Evolutionary conservation across 2,329 filamentous ascomycete genomes (phyloP).

Genomic region (Podosphaera leucotricha): DNA sequence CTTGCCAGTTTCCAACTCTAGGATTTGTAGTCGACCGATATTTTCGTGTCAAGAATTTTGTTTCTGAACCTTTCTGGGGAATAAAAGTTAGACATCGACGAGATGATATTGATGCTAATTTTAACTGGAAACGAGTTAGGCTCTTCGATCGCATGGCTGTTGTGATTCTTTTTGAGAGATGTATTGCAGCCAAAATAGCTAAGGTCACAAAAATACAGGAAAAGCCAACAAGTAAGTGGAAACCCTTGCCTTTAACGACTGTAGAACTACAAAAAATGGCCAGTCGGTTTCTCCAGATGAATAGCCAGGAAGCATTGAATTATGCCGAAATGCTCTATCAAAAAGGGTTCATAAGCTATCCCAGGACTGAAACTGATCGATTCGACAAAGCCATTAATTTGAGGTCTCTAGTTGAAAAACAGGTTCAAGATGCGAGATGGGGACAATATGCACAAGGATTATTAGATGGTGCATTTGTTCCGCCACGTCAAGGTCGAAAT

Average conservation of each 20-base stretch:
- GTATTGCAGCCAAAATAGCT: slow-evolving; percentile 50
- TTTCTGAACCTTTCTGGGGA: slow-evolving; percentile 77
- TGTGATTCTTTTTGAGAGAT: slow-evolving; percentile 65
- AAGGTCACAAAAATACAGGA: slow-evolving; percentile 68
- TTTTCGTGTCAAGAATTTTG: slow-evolving; percentile 79
- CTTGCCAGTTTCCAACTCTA: slow-evolving; percentile 89
- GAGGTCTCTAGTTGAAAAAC: slow-evolving; percentile 56
- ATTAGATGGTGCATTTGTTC: slow-evolving; percentile 51
- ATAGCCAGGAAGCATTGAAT: slow-evolving; percentile 73
- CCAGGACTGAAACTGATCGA: slow-evolving; percentile 86
- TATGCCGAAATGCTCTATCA: slow-evolving; percentile 75
- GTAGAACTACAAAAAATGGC: slow-evolving; percentile 94
- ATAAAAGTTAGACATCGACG: slow-evolving; percentile 66
- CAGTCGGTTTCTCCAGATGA: slow-evolving; percentile 71
- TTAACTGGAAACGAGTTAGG: slow-evolving; percentile 59
- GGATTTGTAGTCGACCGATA: slow-evolving; percentile 96
- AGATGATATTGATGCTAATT: slow-evolving; percentile 57
- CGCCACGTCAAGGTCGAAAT: slow-evolving; percentile 60
- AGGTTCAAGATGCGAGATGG: slow-evolving; percentile 55
- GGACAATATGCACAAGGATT: slow-evolving; percentile 57
- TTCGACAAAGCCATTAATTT: slow-evolving; percentile 84
- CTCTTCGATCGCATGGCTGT: slow-evolving; percentile 75
- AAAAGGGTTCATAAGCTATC: slow-evolving; percentile 91
- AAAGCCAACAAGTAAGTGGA: slow-evolving; percentile 85
- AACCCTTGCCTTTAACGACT: slow-evolving; percentile 78